These are phyloP conservation scores for Hemisphaericaspora xylanilytica DNA, from an alignment of 1,139 yeast genomes.

Conservation along the genomic window DNA sequence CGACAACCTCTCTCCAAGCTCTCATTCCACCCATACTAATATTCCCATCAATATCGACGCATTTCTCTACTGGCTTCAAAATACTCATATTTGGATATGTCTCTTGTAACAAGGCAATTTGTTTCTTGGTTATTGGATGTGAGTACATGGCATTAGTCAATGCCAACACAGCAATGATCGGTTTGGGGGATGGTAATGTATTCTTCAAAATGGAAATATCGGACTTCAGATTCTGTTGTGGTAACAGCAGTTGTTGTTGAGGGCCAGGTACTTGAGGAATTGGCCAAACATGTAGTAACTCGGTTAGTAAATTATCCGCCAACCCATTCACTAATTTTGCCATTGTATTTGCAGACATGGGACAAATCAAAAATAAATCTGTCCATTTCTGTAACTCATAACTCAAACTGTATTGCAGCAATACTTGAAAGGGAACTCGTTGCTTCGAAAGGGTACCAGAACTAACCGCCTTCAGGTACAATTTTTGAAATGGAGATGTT, in stretches of 20 bases:
- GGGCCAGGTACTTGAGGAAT: conserved; percentile 14
- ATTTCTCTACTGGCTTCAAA: conserved; percentile 31
- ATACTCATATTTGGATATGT: conserved; percentile 28
- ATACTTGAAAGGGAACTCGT: conserved; percentile 9
- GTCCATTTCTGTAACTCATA: conserved; percentile 30
- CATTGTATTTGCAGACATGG: conserved; percentile 29
- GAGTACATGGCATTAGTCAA: conserved; percentile 30
- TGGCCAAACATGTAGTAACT: conserved; percentile 29
- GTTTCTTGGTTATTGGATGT: conserved; percentile 30
- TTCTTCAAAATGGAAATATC: conserved; percentile 22
- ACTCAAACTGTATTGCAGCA: conserved; percentile 19
- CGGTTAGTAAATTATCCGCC: conserved; percentile 27
- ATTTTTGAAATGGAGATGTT: conserved; percentile 15
- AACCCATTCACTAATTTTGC: conserved; percentile 30
- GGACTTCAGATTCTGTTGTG: conserved; percentile 7
- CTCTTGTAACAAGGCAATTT: conserved; percentile 23
- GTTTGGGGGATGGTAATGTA: conserved; percentile 21
- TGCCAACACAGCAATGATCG: conserved; percentile 29
- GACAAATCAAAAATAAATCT: conserved; percentile 33
- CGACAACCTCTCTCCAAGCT: conserved; percentile 31
- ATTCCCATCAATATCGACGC: conserved; percentile 30
- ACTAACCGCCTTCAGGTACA: conserved; percentile 13
- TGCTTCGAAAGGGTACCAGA: conserved; percentile 5
- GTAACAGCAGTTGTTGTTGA: conserved; percentile 7
- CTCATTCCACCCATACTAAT: conserved; percentile 36